Conservation (phyloP, 2,329 filamentous ascomycete species). For the Ophiostoma sp. region DNA sequence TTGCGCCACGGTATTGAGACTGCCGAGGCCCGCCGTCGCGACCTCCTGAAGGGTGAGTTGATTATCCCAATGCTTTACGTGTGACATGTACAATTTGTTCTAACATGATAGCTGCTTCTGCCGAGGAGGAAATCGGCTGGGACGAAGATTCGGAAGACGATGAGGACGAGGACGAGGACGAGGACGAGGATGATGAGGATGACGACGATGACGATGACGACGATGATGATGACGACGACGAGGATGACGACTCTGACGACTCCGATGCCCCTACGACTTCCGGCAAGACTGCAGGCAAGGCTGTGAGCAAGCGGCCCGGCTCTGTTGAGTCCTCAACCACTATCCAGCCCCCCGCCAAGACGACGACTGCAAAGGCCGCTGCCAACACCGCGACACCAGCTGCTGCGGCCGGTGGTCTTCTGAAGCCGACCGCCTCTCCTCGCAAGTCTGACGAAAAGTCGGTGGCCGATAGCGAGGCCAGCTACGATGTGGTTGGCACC, state of each 20-base stretch:
- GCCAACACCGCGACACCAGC: slow-evolving; percentile 21
- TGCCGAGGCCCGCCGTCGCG: slow-evolving; percentile 79
- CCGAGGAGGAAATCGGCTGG: slow-evolving; percentile 67
- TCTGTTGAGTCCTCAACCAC: slow-evolving; percentile 56
- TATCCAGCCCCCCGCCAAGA: slow-evolving; percentile 45
- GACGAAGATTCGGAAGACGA: slow-evolving; percentile 51
- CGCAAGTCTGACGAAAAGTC: slow-evolving; percentile 82
- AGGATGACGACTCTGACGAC: slow-evolving; percentile 21
- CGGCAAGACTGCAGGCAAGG: slow-evolving; percentile 11
- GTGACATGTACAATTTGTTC: slow-evolving; percentile 22
- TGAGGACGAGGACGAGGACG: slow-evolving; percentile 27
- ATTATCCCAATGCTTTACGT: not conserved
- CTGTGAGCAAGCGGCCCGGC: slow-evolving; percentile 33
- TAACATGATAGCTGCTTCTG: slow-evolving; percentile 54
- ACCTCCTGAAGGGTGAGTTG: slow-evolving; percentile 78
- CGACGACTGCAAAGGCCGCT: slow-evolving; percentile 29
- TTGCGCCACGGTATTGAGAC: slow-evolving; percentile 86
- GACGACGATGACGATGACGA: slow-evolving; percentile 14
- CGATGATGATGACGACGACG: slow-evolving; percentile 8
- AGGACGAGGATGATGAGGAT: slow-evolving; percentile 52
- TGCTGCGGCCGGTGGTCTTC: slow-evolving; percentile 32
- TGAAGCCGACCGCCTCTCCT: slow-evolving; percentile 52
- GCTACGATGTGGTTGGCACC: slow-evolving; percentile 86
- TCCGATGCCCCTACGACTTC: slow-evolving; percentile 25
- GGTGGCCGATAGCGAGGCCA: slow-evolving; percentile 86